These are phyloP conservation scores for Cryptococcus sp. DNA, from an alignment of 1,284 basidiomycete species.

Conservation along the genomic window DNA sequence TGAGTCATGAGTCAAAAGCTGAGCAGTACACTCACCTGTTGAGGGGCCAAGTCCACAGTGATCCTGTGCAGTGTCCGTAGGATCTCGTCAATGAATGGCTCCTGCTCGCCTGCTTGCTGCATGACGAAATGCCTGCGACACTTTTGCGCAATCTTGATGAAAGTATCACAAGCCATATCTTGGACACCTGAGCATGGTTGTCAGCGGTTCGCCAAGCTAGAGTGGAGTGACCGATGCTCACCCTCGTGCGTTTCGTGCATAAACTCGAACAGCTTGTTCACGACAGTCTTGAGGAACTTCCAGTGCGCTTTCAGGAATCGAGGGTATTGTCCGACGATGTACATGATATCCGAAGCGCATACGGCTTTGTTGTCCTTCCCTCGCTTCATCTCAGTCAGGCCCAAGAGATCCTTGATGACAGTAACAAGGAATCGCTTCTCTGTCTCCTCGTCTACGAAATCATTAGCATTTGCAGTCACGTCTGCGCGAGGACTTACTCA, in stretches of 20 bases:
- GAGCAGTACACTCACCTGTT: constrained; percentile 64
- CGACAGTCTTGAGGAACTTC: constrained; percentile 99
- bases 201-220: constrained; percentile 4
- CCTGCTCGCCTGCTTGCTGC: constrained; percentile 95
- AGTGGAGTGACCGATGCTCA: constrained; percentile 38
- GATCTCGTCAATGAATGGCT: constrained; percentile 99
- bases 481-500: constrained; percentile 68
- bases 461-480: background rate
- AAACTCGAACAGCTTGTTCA: constrained; percentile 99
- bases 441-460: constrained; percentile 80
- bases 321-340: constrained; percentile 99
- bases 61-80: constrained; percentile 88
- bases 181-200: constrained; percentile 73
- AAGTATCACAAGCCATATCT: constrained; percentile 99
- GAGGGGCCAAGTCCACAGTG: constrained; percentile 91
- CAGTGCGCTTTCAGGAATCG: constrained; percentile 99
- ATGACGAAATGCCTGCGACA: constrained; percentile 98
- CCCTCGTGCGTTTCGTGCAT: constrained; percentile 99
- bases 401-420: constrained; percentile 97
- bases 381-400: constrained; percentile 96
- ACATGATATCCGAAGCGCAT: constrained; percentile 99
- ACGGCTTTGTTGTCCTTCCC: constrained; percentile 99
- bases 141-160: constrained; percentile 99
- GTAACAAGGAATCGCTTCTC: constrained; percentile 99
- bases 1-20: background rate